A percentile compares a stretch with the other conserved stretches of the same genome.
These are phyloP conservation scores for Serpula lacrymans DNA, from an alignment of 768 basidiomycete species.

Conservation along the genomic window DNA sequence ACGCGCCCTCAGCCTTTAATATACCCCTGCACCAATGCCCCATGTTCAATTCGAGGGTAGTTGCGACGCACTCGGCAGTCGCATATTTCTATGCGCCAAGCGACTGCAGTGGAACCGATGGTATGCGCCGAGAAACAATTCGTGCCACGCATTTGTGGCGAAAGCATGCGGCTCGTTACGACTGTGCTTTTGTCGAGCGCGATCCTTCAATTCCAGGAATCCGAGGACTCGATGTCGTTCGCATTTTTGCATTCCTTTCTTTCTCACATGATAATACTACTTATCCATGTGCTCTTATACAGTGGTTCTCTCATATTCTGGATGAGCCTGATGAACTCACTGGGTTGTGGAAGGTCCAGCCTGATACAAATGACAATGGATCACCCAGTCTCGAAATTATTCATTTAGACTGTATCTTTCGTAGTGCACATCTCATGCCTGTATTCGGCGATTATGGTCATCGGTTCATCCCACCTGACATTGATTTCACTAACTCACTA, in stretches of 20 bases:
- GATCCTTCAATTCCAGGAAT: conserved; percentile 14
- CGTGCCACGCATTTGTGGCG: conserved; percentile 21
- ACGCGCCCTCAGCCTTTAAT: neutral
- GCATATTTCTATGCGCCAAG: conserved; percentile 10
- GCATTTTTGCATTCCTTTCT: conserved; percentile 27
- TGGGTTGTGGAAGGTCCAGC: conserved; percentile 18
- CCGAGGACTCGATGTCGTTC: conserved; percentile 22
- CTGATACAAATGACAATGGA: conserved; percentile 11
- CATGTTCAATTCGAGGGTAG: conserved; percentile 8
- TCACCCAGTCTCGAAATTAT: conserved; percentile 1
- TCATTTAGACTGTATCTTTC: conserved; percentile 10
- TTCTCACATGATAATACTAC: conserved; percentile 9
- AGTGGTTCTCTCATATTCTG: conserved; percentile 23
- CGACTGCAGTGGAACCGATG: conserved; percentile 18
- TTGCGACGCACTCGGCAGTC: conserved; percentile 9
- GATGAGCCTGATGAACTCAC: conserved; percentile 22
- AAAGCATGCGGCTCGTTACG: conserved; percentile 17
- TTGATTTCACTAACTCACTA: conserved; percentile 8
- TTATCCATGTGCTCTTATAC: conserved; percentile 29
- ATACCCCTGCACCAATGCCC: conserved; percentile 7
- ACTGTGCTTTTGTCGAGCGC: conserved; percentile 22
- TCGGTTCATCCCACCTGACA: conserved; percentile 4
- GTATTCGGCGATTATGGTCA: conserved; percentile 8
- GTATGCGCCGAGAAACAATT: conserved; percentile 27
- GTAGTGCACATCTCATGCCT: conserved; percentile 11